These are phyloP conservation scores for Abelmoschus esculentus DNA, from an alignment of 345 rosid genomes.

Conservation along the genomic window DNA sequence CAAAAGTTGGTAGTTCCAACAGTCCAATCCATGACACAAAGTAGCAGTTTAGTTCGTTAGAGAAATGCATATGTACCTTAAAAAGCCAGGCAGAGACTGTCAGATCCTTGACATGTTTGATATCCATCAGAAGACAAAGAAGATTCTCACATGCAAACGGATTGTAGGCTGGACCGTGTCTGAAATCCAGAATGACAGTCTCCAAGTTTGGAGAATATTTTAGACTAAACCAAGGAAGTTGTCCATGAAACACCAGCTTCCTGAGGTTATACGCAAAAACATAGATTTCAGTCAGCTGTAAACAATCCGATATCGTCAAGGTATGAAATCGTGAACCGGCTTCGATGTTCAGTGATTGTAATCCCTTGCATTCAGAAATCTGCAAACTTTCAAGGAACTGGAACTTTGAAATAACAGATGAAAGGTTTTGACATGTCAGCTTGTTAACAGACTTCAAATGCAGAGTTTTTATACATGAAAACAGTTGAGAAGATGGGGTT, in stretches of 20 bases:
- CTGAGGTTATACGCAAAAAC: background rate
- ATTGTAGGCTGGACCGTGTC: constrained; percentile 4
- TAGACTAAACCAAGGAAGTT: constrained; percentile 3
- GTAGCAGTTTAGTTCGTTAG: too few relatives aligned
- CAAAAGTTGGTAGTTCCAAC: too few relatives aligned
- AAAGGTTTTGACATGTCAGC: background rate
- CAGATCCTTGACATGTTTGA: background rate
- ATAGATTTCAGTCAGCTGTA: background rate
- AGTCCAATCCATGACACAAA: too few relatives aligned
- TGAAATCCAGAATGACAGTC: constrained; percentile 7
- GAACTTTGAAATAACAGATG: background rate
- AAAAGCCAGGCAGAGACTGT: constrained; percentile 6
- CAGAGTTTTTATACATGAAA: background rate
- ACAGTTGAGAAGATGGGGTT: background rate
- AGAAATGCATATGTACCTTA: background rate
- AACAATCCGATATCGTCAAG: background rate
- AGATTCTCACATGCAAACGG: background rate
- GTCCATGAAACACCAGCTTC: background rate
- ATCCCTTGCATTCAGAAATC: constrained; percentile 5
- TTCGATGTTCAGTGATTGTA: background rate
- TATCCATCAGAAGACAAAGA: background rate
- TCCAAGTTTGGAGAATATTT: constrained; percentile 2
- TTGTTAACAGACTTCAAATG: background rate
- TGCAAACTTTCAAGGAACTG: constrained; percentile 9
- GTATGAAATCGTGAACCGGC: background rate